Evolutionary conservation across 345 rosid species (phyloP).

Genomic region (Euphorbia lathyris): DNA sequence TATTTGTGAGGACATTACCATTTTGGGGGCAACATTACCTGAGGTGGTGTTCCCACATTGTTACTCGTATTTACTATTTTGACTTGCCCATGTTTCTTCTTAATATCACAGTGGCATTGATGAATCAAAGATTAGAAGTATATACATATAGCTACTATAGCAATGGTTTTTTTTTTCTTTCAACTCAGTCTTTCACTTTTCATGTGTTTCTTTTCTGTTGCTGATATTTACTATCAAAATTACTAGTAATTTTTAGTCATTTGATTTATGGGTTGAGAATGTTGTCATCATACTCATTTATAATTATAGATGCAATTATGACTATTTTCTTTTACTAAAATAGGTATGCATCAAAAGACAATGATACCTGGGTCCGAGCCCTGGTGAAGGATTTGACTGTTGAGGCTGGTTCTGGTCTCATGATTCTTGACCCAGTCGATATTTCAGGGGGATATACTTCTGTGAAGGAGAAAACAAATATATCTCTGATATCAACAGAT

Average conservation of each 20-base stretch:
- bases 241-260: not conserved
- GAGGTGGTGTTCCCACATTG: not conserved
- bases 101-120: not conserved
- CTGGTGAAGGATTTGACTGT: conserved; percentile 74
- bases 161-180: not conserved
- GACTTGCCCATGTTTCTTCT: not conserved
- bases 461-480: conserved; percentile 81
- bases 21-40: not conserved
- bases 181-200: not conserved
- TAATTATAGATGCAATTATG: not conserved
- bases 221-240: not conserved
- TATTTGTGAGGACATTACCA: not conserved
- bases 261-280: not conserved
- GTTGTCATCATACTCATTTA: not conserved
- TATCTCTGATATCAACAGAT: conserved; percentile 80
- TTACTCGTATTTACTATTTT: not conserved
- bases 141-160: not conserved
- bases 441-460: conserved; percentile 90
- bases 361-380: conserved; percentile 91
- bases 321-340: conserved; percentile 4
- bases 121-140: not conserved
- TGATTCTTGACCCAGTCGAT: conserved; percentile 85
- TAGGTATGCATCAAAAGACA: conserved; percentile 94
- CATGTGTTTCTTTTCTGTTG: not conserved
- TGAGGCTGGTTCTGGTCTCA: conserved; percentile 97